Conservation (phyloP, 1,284 basidiomycete species). For the Pisolithus thermaeus region DNA sequence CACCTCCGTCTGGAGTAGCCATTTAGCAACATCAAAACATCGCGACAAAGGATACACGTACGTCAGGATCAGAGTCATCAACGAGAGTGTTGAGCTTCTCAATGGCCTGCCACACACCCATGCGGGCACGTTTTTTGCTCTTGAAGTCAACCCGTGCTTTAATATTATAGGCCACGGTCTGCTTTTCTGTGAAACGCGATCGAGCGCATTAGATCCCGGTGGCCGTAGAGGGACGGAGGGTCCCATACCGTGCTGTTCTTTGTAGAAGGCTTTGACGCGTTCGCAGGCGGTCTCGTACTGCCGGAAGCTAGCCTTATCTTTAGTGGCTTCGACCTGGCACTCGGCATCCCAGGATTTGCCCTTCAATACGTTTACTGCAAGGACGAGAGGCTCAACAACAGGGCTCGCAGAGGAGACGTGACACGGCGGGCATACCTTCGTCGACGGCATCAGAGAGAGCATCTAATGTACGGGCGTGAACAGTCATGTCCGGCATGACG, state of each 20-base stretch:
- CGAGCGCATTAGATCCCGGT: conserved; percentile 4
- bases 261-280: conserved; percentile 82
- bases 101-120: conserved; percentile 87
- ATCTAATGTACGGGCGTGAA: conserved; percentile 45
- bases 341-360: conserved; percentile 43
- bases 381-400: neutral
- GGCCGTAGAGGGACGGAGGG: no score
- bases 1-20: conserved; percentile 51
- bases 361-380: conserved; percentile 62
- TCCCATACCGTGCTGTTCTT: conserved; percentile 73
- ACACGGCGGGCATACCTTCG: conserved; percentile 43
- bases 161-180: conserved; percentile 82
- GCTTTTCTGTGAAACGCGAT: conserved; percentile 56
- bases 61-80: conserved; percentile 86
- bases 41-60: conserved; percentile 29
- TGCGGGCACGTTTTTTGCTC: conserved; percentile 55
- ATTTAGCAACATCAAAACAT: conserved; percentile 7
- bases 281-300: conserved; percentile 79
- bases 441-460: conserved; percentile 71
- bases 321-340: neutral
- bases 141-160: conserved; percentile 71
- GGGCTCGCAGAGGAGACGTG: conserved; percentile 1
- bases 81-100: conserved; percentile 85
- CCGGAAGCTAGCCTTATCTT: conserved; percentile 73
- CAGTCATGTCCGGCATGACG: conserved; percentile 22